Percentiles rank a stretch among this genome's conserved stretches.
Conservation (phyloP, 1,139 yeast genomes). For the Candida sp. region DNA sequence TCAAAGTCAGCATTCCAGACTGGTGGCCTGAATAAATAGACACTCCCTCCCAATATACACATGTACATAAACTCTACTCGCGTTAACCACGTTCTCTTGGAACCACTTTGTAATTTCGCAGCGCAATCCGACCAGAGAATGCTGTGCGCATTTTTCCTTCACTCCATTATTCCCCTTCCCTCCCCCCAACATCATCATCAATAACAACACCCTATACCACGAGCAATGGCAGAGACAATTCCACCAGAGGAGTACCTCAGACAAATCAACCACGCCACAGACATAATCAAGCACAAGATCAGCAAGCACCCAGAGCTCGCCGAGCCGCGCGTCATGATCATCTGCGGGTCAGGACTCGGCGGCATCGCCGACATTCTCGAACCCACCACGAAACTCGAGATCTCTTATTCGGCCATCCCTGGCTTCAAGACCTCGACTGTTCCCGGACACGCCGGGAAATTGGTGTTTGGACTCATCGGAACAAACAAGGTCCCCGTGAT, state of each 20-base stretch:
- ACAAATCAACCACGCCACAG: slow-evolving; percentile 14
- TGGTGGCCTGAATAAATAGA: slow-evolving; percentile 61
- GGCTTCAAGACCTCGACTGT: slow-evolving; percentile 86
- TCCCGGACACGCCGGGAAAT: slow-evolving; percentile 86
- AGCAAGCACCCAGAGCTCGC: slow-evolving; percentile 15
- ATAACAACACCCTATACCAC: neutral
- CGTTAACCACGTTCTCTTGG: no score
- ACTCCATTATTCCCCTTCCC: neutral
- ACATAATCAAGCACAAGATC: slow-evolving; percentile 10
- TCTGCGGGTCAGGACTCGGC: slow-evolving; percentile 96
- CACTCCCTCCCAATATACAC: neutral
- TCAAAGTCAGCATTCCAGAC: slow-evolving; percentile 58
- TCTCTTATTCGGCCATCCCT: slow-evolving; percentile 75
- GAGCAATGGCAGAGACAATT: slow-evolving; percentile 15
- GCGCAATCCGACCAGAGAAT: neutral
- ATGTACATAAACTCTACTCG: neutral
- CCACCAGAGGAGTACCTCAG: slow-evolving; percentile 16
- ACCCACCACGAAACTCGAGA: slow-evolving; percentile 44
- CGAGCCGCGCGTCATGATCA: slow-evolving; percentile 70
- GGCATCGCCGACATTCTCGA: slow-evolving; percentile 69
- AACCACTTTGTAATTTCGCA: no score
- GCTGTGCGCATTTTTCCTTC: neutral
- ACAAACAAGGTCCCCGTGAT: slow-evolving; percentile 74
- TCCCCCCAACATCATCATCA: neutral
- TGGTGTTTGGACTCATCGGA: slow-evolving; percentile 81